Conservation (phyloP, 176 grass and related monocot species). For the Oryza coarctata region DNA sequence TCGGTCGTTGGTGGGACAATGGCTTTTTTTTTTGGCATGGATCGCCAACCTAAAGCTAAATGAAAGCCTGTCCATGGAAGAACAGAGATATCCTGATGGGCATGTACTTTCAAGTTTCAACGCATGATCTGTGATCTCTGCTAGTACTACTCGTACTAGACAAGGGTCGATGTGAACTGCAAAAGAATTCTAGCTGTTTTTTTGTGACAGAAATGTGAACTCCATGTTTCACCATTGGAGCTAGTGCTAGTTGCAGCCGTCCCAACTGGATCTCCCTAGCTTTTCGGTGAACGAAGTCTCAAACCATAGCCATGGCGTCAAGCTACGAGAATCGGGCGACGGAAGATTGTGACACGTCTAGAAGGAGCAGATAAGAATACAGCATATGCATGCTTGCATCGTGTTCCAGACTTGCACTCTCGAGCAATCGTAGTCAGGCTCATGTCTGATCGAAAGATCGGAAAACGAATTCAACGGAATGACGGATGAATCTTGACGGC, state of each 20-base stretch:
- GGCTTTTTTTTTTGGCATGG: slow-evolving; percentile 18
- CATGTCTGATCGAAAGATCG: neutral
- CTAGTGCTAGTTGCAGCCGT: slow-evolving; percentile 6
- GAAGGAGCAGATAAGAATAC: neutral
- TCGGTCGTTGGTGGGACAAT: slow-evolving; percentile 16
- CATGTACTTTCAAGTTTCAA: slow-evolving; percentile 18
- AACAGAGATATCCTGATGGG: neutral
- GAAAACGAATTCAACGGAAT: neutral
- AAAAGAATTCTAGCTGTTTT: neutral
- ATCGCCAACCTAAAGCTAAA: neutral
- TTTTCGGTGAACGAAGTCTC: neutral
- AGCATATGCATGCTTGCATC: neutral
- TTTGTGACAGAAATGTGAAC: neutral
- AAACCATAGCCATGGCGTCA: slow-evolving; percentile 22
- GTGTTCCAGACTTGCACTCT: neutral
- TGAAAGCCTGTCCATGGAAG: neutral
- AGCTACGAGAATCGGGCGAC: slow-evolving; percentile 9
- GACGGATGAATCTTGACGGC: slow-evolving; percentile 42
- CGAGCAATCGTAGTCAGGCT: neutral
- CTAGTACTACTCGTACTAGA: neutral
- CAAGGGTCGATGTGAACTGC: neutral
- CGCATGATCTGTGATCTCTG: neutral
- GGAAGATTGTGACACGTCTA: neutral
- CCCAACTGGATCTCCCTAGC: neutral
- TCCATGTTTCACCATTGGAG: neutral